Evolutionary conservation across 805 yeast genomes (phyloP).

Genomic region (Saturnispora zaruensis): DNA sequence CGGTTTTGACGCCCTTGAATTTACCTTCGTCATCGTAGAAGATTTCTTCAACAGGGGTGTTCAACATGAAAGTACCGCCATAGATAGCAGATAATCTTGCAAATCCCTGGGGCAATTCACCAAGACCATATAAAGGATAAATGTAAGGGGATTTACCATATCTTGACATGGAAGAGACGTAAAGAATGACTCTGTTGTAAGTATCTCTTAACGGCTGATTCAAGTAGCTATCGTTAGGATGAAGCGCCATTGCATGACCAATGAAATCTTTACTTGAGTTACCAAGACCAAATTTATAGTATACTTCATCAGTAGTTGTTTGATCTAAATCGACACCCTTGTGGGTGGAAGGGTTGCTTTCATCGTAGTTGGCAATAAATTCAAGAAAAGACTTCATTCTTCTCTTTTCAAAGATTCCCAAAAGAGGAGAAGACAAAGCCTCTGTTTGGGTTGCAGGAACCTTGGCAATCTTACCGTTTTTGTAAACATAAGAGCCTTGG

Average conservation of each 20-base stretch:
- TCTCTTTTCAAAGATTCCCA: conserved; percentile 95
- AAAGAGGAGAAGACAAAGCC: conserved; percentile 82
- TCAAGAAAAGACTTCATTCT: conserved; percentile 89
- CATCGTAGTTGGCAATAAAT: conserved; percentile 74
- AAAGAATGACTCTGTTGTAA: conserved; percentile 74
- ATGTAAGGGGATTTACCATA: conserved; percentile 95
- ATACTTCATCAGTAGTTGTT: conserved; percentile 87
- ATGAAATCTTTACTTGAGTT: conserved; percentile 91
- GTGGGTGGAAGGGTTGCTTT: conserved; percentile 71
- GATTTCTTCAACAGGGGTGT: conserved; percentile 88
- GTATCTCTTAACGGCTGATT: conserved; percentile 87
- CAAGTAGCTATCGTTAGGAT: conserved; percentile 87
- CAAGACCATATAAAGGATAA: conserved; percentile 92
- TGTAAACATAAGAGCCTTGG: conserved; percentile 90
- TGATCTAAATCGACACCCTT: conserved; percentile 79
- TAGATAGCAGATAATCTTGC: conserved; percentile 94
- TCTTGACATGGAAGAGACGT: conserved; percentile 84
- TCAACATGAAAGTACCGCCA: conserved; percentile 98
- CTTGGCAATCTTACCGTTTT: conserved; percentile 84
- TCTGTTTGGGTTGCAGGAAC: conserved; percentile 90
- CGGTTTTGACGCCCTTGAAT: conserved; percentile 81
- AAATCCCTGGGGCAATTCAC: conserved; percentile 98
- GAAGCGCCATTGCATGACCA: conserved; percentile 98
- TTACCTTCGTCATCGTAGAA: conserved; percentile 63
- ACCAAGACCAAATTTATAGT: conserved; percentile 82